Evolutionary conservation across 805 yeast genomes (phyloP).

Genomic region (Teunomyces cretensis): DNA sequence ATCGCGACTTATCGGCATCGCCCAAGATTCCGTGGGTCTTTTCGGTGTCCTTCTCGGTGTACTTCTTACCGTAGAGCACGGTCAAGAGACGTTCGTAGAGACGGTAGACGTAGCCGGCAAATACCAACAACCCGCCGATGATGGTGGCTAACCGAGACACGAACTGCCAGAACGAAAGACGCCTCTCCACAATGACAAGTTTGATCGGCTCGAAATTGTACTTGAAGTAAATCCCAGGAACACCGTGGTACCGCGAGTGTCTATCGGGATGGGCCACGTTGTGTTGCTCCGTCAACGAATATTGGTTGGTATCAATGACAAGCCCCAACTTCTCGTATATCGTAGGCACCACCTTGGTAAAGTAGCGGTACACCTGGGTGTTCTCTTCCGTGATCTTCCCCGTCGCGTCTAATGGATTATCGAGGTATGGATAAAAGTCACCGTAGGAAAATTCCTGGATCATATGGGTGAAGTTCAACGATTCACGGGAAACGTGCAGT

Average conservation of each 20-base stretch:
- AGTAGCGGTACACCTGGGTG: slow-evolving; percentile 59
- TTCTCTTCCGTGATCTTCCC: slow-evolving; percentile 54
- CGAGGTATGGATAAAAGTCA: slow-evolving; percentile 77
- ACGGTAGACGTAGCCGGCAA: slow-evolving; percentile 65
- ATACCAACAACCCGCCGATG: slow-evolving; percentile 74
- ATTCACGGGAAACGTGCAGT: slow-evolving; percentile 45
- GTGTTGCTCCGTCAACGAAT: slow-evolving; percentile 62
- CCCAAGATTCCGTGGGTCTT: slow-evolving; percentile 34
- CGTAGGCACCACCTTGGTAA: slow-evolving; percentile 82
- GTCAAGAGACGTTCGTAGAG: slow-evolving; percentile 54
- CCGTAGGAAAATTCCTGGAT: slow-evolving; percentile 90
- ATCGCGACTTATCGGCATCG: neutral
- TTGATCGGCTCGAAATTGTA: slow-evolving; percentile 89
- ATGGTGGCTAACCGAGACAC: slow-evolving; percentile 77
- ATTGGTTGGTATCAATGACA: slow-evolving; percentile 78
- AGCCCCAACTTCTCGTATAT: slow-evolving; percentile 69
- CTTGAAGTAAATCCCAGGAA: slow-evolving; percentile 79
- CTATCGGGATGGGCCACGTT: slow-evolving; percentile 14
- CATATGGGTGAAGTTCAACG: slow-evolving; percentile 77
- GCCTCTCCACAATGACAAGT: slow-evolving; percentile 62
- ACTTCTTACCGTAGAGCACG: slow-evolving; percentile 58
- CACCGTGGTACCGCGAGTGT: slow-evolving; percentile 21
- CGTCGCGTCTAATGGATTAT: slow-evolving; percentile 85
- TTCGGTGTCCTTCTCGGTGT: slow-evolving; percentile 49
- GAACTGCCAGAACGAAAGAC: slow-evolving; percentile 78